Evolutionary conservation across 2,329 filamentous ascomycete species (phyloP), one percentile per base, ranked within the genome.

Genomic region (Sporothrix schenckii): DNA sequence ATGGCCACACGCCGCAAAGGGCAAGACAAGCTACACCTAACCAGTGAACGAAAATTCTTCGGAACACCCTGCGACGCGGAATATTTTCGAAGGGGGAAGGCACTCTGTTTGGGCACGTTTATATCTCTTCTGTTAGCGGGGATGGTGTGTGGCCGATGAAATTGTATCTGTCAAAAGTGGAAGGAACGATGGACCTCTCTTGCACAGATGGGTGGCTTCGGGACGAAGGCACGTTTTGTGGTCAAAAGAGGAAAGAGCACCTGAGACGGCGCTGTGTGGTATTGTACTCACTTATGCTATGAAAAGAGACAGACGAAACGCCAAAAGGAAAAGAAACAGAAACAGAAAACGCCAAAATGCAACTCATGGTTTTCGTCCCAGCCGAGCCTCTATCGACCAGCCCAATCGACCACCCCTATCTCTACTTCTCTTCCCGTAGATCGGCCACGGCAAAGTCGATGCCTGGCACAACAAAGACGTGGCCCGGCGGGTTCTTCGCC

Each of bases 401-500:
- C 19, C 19, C 65, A 4, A 4, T 27, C n/a, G 5, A 24, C 16
- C 3, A 13, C 49, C 19, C 19, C 65, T 1, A 4, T 19, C 19
- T n/a, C 19, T n/a, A 70, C 19, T 34, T 13, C 13, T 70, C 41
- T 19, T 49, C 30, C 16, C 87, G 82, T 69, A 88, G 76, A 75
- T 89, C 87, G 41, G 86, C 80, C 7, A 88, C 81, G 60, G 84
- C 81, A 75, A 87, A 88, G n/a, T 90, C 85, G 75, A 92, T 80
- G 71, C 86, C 87, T 61, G 87, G 84, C 30, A 85, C 87, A 78
- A 92, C 89, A 74, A 89, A 89, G 1, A 92, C 91, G 78, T 92
- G 90, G 0, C 90, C 90, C 0, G 81, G 77, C 0, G 89, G 90
- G 67, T 88, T 84, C 67, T 86, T 81, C 1, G 92, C 92, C 76